A percentile compares a stretch with the other conserved stretches of the same genome.
These are phyloP conservation scores for Vinca minor DNA, from an alignment of 257 asterid species.

Conservation along the genomic window DNA sequence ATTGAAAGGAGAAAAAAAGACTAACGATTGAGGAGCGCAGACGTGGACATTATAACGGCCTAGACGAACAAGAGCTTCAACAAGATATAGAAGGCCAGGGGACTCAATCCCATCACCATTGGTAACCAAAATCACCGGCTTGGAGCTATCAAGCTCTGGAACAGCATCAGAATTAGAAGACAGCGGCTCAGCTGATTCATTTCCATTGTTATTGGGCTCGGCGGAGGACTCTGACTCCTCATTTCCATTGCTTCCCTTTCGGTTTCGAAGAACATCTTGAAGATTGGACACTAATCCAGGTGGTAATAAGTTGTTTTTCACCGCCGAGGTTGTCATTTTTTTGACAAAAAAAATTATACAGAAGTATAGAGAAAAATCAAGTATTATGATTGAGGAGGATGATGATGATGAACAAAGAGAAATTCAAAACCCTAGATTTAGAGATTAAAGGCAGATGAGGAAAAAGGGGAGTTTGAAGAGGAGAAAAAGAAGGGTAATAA, in stretches of 20 bases:
- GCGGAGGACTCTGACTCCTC: slow-evolving; percentile 5
- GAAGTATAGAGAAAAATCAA: not conserved
- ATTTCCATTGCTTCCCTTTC: slow-evolving; percentile 30
- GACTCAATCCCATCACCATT: slow-evolving; percentile 87
- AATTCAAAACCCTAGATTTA: slow-evolving; percentile 25
- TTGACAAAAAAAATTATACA: no score
- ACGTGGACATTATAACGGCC: slow-evolving; percentile 30
- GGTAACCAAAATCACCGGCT: slow-evolving; percentile 67
- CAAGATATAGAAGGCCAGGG: slow-evolving; percentile 51
- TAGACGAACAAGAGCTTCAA: slow-evolving; percentile 28
- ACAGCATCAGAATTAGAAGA: slow-evolving; percentile 28
- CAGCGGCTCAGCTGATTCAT: slow-evolving; percentile 18
- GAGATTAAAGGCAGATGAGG: not conserved
- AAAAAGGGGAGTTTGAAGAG: not conserved
- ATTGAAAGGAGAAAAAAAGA: not conserved
- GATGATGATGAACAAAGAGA: slow-evolving; percentile 18
- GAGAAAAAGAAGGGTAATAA: slow-evolving; percentile 10
- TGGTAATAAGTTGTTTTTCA: slow-evolving; percentile 56
- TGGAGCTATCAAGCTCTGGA: slow-evolving; percentile 33
- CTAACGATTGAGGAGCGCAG: slow-evolving; percentile 57
- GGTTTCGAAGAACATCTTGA: slow-evolving; percentile 52
- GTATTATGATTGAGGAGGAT: slow-evolving; percentile 18
- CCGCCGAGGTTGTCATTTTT: slow-evolving; percentile 45
- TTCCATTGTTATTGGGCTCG: slow-evolving; percentile 14
- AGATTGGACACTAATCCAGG: slow-evolving; percentile 87